Evolutionary conservation across 2,329 filamentous ascomycete species (phyloP).

Genomic region (Hymenoscyphus albidus): DNA sequence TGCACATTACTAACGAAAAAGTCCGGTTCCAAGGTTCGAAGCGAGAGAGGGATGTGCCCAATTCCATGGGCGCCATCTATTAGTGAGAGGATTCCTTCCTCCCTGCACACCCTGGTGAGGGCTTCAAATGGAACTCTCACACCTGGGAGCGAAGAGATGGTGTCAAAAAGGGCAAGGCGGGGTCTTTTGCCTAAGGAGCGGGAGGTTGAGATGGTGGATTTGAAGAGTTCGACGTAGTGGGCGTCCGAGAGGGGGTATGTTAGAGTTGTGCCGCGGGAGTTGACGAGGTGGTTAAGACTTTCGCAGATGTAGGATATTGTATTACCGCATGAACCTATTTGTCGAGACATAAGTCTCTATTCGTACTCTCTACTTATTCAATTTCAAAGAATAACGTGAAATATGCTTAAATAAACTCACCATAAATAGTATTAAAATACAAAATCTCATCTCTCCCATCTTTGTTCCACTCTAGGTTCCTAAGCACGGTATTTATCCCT

Average conservation of each 20-base stretch:
- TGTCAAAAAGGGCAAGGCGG: slow-evolving; percentile 72
- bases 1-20: slow-evolving; percentile 86
- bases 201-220: slow-evolving; percentile 51
- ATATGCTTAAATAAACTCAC: slow-evolving; percentile 37
- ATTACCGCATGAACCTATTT: slow-evolving; percentile 59
- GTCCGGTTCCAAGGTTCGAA: slow-evolving; percentile 66
- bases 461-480: slow-evolving; percentile 62
- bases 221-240: slow-evolving; percentile 60
- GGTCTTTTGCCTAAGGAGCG: slow-evolving; percentile 56
- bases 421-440: slow-evolving; percentile 74
- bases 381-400: not conserved
- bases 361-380: not conserved
- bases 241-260: slow-evolving; percentile 68
- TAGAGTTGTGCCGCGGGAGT: slow-evolving; percentile 53
- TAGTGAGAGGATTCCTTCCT: slow-evolving; percentile 65
- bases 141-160: slow-evolving; percentile 73
- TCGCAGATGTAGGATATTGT: slow-evolving; percentile 71
- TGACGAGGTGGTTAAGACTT: slow-evolving; percentile 45
- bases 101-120: slow-evolving; percentile 60
- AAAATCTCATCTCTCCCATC: slow-evolving; percentile 67
- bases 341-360: no score
- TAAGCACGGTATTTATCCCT: slow-evolving; percentile 74
- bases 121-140: slow-evolving; percentile 74
- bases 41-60: slow-evolving; percentile 71
- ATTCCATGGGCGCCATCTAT: slow-evolving; percentile 78